A percentile compares a stretch with the other conserved stretches of the same genome.
Conservation (phyloP, 2,329 filamentous ascomycete species). For the Arthrobotrys entomopaga region DNA sequence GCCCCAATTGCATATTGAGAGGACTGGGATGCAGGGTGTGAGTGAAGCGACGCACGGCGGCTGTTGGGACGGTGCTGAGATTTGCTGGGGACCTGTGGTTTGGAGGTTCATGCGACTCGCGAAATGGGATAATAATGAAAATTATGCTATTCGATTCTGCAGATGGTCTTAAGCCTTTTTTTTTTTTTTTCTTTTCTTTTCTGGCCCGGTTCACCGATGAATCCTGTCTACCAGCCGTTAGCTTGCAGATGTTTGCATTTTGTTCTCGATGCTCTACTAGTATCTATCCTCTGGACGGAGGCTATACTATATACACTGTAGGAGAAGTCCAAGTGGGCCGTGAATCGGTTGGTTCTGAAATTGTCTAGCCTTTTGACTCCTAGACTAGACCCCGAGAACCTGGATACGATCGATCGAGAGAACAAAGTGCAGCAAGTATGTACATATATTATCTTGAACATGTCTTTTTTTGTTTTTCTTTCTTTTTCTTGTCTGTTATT, state of each 20-base stretch:
- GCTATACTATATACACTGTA: background rate
- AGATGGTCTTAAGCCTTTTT: background rate
- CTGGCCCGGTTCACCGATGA: background rate
- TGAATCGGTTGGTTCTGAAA: constrained; percentile 7
- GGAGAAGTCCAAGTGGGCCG: background rate
- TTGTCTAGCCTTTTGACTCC: constrained; percentile 1
- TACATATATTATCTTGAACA: background rate
- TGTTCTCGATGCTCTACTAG: too few relatives aligned
- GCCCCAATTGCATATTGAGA: background rate
- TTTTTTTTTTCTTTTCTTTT: too few relatives aligned
- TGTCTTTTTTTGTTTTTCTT: background rate
- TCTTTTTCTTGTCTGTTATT: background rate
- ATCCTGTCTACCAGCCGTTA: background rate
- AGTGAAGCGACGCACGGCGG: constrained; percentile 51
- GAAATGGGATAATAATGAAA: background rate
- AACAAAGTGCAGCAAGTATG: too few relatives aligned
- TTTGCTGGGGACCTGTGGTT: constrained; percentile 39
- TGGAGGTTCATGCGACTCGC: constrained; percentile 30
- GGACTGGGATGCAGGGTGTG: background rate
- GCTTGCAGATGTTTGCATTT: too few relatives aligned
- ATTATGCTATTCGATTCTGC: background rate
- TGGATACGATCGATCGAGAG: constrained; percentile 4
- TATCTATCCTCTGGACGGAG: background rate
- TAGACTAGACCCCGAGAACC: background rate
- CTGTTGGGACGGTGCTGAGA: constrained; percentile 45